Conservation (phyloP, 108 stramenopile genomes). For the Cylindrotheca closterium region DNA sequence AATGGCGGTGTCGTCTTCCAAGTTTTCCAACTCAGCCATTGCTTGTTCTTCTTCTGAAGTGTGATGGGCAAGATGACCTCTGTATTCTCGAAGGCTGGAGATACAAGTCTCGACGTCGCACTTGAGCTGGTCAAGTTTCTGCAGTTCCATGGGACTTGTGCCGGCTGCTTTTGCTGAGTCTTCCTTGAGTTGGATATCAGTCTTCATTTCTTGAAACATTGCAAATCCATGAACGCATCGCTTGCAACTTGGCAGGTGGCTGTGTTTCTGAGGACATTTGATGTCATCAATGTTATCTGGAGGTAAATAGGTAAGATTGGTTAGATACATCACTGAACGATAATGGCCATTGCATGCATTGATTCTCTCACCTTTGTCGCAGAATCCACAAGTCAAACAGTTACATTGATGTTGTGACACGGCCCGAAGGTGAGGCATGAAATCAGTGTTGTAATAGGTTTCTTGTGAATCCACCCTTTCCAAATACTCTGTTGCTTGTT, state of each 20-base stretch:
- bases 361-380: neutral
- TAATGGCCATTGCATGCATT: too few species aligned
- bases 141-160: neutral
- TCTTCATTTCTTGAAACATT: neutral
- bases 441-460: neutral
- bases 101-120: neutral
- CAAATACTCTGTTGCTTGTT: too few species aligned
- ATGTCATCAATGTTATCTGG: neutral
- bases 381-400: neutral
- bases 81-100: neutral
- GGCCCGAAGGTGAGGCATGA: neutral
- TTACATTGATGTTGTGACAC: neutral
- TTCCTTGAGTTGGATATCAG: neutral
- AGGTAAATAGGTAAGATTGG: too few species aligned
- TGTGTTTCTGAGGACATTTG: neutral
- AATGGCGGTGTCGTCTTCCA: constrained; percentile 4
- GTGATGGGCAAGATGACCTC: neutral
- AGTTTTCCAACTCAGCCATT: constrained; percentile 1
- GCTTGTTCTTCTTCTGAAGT: neutral
- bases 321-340: too few species aligned
- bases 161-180: neutral
- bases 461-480: neutral
- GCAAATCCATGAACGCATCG: neutral
- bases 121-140: neutral
- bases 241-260: neutral